Evolutionary conservation across 2,329 filamentous ascomycete species (phyloP), one percentile per base, ranked within the genome.

Genomic region (Calycina herbarum): DNA sequence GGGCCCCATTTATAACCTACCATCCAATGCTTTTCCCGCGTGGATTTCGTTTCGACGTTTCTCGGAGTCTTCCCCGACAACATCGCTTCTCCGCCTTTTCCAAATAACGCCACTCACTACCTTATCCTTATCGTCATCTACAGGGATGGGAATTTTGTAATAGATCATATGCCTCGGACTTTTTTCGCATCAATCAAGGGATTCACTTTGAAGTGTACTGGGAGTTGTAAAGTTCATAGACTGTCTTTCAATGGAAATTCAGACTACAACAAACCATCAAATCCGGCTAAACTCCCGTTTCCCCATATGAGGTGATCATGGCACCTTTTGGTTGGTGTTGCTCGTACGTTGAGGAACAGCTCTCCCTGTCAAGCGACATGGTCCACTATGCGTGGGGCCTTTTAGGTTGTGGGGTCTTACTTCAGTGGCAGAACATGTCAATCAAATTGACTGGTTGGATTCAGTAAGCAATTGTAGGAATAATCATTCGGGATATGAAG

Each of bases 101-200:
- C 61, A 51, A 51, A 57, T 42, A 57, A 27, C 38, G 33, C 24
- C n/a, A 35, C 51, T 48, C 20, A 20, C 20, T 20, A 20, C 24
- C 60, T 7, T 57, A 62, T 57, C 61, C 48, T 57, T 62, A 62
- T 62, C 59, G 31, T 35, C 33, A 60, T 33, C 7, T 42, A 60
- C 45, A 20, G 27, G 45, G 45, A 51, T 51, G n/a, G 7, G 20
- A 51, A 11, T 27, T 13, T 48, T 8, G n/a, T 48, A 11, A 11
- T 24, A 3, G 3, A 24, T 24, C 45, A 51, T 20, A 51, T 51
- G 45, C 20, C 45, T 51, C 20, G 45, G 45, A 24, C 45, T 27
- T 27, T 24, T 24, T 24, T 27, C 45, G 45, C 20, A 24, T 24
- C n/a, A 13, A 3, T 45, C 40, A n/a, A 45, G 17, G n/a, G 42